Percentiles rank a stretch among this genome's conserved stretches.
phyloP scores from a whole-genome alignment of 1,284 basidiomycete genomes.

The Waitea zeae region DNA sequence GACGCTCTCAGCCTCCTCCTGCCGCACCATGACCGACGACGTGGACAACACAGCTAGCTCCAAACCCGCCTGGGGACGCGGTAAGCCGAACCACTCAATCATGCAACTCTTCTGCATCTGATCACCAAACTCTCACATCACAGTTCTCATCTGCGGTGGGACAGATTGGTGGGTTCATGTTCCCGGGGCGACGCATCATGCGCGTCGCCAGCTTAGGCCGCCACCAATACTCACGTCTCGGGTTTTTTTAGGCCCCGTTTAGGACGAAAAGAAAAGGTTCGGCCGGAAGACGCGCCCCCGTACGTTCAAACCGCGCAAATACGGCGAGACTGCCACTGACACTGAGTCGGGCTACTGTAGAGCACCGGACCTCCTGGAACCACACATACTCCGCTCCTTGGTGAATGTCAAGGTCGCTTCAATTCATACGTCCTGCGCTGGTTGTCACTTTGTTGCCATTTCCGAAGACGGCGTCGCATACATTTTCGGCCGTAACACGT shows the following conservation, averaged over 20 bases:
- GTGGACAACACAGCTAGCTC: too few species aligned
- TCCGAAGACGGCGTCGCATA: slow-evolving; percentile 69
- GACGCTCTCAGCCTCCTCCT: too few species aligned
- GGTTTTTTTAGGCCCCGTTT: slow-evolving; percentile 2
- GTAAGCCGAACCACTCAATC: too few species aligned
- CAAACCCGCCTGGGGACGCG: too few species aligned
- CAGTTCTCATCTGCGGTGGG: slow-evolving; percentile 71
- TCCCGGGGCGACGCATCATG: too few species aligned
- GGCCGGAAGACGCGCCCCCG: slow-evolving; percentile 46
- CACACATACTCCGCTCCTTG: slow-evolving; percentile 78
- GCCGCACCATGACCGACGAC: too few species aligned
- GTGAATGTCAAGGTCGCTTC: slow-evolving; percentile 62
- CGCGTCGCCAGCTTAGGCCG: too few species aligned
- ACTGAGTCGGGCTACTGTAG: too few species aligned
- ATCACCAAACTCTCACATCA: too few species aligned
- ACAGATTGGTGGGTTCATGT: slow-evolving; percentile 77
- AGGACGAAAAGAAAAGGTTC: slow-evolving; percentile 5
- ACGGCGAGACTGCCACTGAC: slow-evolving; percentile 6
- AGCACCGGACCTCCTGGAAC: slow-evolving; percentile 65
- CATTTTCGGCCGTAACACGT: slow-evolving; percentile 72
- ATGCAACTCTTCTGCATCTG: too few species aligned
- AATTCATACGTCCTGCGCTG: slow-evolving; percentile 54
- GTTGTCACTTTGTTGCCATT: slow-evolving; percentile 61
- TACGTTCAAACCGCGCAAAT: slow-evolving; percentile 21
- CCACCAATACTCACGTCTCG: slow-evolving; percentile 5